These are phyloP conservation scores for Dorcoceras hygrometricum DNA, from an alignment of 257 asterid genomes.

Conservation along the genomic window DNA sequence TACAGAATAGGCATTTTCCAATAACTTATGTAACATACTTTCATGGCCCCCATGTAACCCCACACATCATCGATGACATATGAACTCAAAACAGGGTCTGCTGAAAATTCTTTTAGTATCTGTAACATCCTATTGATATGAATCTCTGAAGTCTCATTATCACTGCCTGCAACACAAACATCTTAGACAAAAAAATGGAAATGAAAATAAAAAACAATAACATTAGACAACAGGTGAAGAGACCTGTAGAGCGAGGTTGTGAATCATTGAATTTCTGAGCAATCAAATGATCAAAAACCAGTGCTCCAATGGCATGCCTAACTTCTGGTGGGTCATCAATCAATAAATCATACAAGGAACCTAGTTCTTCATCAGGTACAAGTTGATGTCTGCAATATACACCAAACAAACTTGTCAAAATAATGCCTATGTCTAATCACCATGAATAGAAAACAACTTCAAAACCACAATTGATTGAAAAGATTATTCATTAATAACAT, in stretches of 20 bases:
- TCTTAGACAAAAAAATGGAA: not conserved
- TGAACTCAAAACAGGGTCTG: conserved; percentile 81
- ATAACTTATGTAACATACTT: conserved; percentile 48
- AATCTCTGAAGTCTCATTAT: conserved; percentile 66
- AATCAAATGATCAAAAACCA: conserved; percentile 92
- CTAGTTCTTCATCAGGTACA: conserved; percentile 96
- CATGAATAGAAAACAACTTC: conserved; percentile 5
- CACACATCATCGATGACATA: conserved; percentile 96
- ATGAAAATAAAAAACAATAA: not conserved
- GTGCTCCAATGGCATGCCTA: conserved; percentile 90
- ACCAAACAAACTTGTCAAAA: conserved; percentile 26
- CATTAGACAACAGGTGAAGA: conserved; percentile 26
- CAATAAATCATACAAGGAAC: conserved; percentile 87
- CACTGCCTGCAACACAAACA: conserved; percentile 51
- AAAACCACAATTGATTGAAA: not conserved
- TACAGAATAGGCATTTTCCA: conserved; percentile 10
- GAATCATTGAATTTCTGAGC: conserved; percentile 87
- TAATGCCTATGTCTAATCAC: conserved; percentile 20
- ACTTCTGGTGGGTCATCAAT: conserved; percentile 96
- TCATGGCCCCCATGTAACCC: conserved; percentile 99
- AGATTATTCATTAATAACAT: conserved; percentile 16
- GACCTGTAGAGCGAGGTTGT: conserved; percentile 76
- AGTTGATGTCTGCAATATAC: conserved; percentile 78
- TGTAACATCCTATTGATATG: conserved; percentile 82
- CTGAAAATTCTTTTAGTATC: conserved; percentile 84